phyloP scores from a whole-genome alignment of 352 stramenopile species.

The Phytophthora citricola region DNA sequence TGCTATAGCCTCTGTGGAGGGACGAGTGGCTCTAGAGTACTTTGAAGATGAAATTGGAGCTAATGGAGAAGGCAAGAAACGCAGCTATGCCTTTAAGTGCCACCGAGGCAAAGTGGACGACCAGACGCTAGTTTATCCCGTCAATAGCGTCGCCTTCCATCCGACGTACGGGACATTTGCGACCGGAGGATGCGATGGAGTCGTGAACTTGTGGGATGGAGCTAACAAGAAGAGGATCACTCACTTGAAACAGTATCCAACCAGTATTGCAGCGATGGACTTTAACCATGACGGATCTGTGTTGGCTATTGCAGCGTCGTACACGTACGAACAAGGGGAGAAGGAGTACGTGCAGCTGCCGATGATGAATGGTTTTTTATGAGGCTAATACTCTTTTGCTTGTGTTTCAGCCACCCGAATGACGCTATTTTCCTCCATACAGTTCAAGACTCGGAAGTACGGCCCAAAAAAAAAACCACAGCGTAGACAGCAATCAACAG shows the following conservation, averaged over 20 bases:
- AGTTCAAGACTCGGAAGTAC: conserved; percentile 90
- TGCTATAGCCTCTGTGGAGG: conserved; percentile 96
- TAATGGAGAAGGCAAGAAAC: conserved; percentile 42
- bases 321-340: conserved; percentile 98
- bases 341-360: conserved; percentile 81
- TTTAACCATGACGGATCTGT: conserved; percentile 95
- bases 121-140: conserved; percentile 92
- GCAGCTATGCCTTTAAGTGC: conserved; percentile 98
- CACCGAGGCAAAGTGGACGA: conserved; percentile 91
- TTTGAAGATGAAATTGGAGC: conserved; percentile 61
- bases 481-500: conserved; percentile 13
- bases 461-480: conserved; percentile 69
- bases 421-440: conserved; percentile 95
- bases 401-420: conserved; percentile 81
- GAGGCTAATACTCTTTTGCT: conserved; percentile 8
- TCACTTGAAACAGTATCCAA: conserved; percentile 84
- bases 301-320: conserved; percentile 95
- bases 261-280: conserved; percentile 92
- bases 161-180: conserved; percentile 94
- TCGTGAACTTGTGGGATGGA: conserved; percentile 95
- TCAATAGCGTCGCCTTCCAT: conserved; percentile 98
- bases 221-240: conserved; percentile 96
- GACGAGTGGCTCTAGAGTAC: conserved; percentile 97
- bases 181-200: conserved; percentile 95
- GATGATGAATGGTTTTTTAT: background rate